A percentile compares a stretch with the other conserved stretches of the same genome.
Evolutionary conservation across 345 rosid species (phyloP).

Genomic region (Linum usitatissimum): DNA sequence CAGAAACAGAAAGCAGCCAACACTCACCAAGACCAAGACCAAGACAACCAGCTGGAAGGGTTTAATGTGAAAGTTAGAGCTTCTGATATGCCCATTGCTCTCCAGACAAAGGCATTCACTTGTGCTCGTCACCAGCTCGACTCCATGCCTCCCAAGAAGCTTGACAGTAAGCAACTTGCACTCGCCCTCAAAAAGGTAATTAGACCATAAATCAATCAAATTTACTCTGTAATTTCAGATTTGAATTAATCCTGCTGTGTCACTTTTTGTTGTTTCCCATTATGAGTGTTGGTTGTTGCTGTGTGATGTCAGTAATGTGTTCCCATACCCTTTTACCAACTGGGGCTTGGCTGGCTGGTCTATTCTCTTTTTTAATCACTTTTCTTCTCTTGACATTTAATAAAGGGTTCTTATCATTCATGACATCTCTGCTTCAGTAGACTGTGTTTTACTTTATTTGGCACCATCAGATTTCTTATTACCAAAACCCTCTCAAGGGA

Average conservation of each 20-base stretch:
- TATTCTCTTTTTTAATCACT: too few relatives aligned
- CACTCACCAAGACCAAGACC: slow-evolving; percentile 42
- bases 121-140: slow-evolving; percentile 74
- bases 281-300: too few relatives aligned
- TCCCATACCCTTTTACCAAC: background rate
- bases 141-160: slow-evolving; percentile 50
- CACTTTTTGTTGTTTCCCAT: too few relatives aligned
- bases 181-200: slow-evolving; percentile 80
- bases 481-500: background rate
- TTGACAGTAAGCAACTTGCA: slow-evolving; percentile 85
- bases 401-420: background rate
- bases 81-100: slow-evolving; percentile 63
- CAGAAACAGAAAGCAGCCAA: slow-evolving; percentile 81
- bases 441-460: background rate
- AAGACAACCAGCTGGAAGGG: slow-evolving; percentile 10
- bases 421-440: background rate
- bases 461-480: background rate
- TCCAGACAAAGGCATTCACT: slow-evolving; percentile 62
- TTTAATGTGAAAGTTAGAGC: slow-evolving; percentile 72
- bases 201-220: background rate
- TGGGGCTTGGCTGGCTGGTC: background rate
- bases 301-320: background rate
- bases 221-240: background rate
- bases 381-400: background rate
- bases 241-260: too few relatives aligned